Conservation (phyloP, 495 filamentous ascomycete species). For the Niebla homalea region DNA sequence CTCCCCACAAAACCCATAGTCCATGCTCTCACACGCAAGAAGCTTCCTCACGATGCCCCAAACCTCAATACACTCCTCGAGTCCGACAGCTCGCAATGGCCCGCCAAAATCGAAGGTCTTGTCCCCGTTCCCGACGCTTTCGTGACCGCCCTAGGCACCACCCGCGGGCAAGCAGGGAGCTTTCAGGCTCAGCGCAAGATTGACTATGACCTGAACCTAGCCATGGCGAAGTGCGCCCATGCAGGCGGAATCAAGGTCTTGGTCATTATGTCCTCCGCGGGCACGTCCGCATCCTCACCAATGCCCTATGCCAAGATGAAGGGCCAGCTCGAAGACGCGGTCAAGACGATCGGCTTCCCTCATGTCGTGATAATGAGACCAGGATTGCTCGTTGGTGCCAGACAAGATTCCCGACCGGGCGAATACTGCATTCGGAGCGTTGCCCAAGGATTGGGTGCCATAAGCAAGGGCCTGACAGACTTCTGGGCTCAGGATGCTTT, state of each 20-base stretch:
- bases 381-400: slow-evolving; percentile 57
- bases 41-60: slow-evolving; percentile 20
- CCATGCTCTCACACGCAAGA: slow-evolving; percentile 35
- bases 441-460: slow-evolving; percentile 34
- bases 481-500: slow-evolving; percentile 59
- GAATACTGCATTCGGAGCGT: slow-evolving; percentile 33
- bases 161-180: slow-evolving; percentile 48
- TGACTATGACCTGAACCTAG: slow-evolving; percentile 61
- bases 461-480: slow-evolving; percentile 48
- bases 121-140: slow-evolving; percentile 44
- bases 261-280: slow-evolving; percentile 50
- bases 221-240: slow-evolving; percentile 52
- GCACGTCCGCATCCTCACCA: slow-evolving; percentile 32
- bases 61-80: slow-evolving; percentile 34
- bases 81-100: slow-evolving; percentile 41
- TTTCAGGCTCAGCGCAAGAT: slow-evolving; percentile 64
- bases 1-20: slow-evolving; percentile 27
- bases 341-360: slow-evolving; percentile 57
- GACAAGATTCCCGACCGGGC: slow-evolving; percentile 41
- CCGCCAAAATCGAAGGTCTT: slow-evolving; percentile 36
- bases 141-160: slow-evolving; percentile 56
- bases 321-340: slow-evolving; percentile 63
- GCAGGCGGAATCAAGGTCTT: slow-evolving; percentile 49
- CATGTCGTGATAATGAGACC: slow-evolving; percentile 61
- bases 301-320: slow-evolving; percentile 63